Evolutionary conservation across 345 rosid genomes (phyloP).

Genomic region (Erodium maritimum): DNA sequence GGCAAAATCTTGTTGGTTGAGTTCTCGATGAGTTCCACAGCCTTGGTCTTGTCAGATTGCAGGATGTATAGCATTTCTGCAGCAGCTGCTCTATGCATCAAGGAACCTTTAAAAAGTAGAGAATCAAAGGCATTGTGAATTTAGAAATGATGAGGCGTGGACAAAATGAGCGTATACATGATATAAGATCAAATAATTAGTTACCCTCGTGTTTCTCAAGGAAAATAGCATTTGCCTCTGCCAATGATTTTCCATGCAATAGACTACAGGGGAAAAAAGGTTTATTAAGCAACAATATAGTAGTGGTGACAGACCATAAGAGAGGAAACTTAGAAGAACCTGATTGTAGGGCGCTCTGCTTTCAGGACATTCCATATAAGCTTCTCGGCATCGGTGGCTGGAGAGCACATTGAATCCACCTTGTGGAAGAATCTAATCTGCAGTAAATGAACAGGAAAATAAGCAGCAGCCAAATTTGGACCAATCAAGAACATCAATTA

Average conservation of each 20-base stretch:
- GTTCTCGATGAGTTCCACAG: conserved; percentile 68
- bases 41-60: conserved; percentile 58
- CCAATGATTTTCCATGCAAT: conserved; percentile 63
- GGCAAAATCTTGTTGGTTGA: conserved; percentile 43
- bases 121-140: neutral
- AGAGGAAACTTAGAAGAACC: conserved; percentile 29
- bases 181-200: conserved; percentile 4
- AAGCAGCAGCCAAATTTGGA: neutral
- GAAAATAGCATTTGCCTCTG: conserved; percentile 66
- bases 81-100: conserved; percentile 88
- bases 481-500: neutral
- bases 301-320: neutral
- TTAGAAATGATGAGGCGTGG: neutral
- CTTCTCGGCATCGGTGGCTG: conserved; percentile 60
- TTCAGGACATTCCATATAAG: conserved; percentile 82
- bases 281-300: too few species aligned
- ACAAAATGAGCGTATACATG: neutral
- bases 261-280: conserved; percentile 58
- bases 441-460: conserved; percentile 10
- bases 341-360: conserved; percentile 77
- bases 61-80: conserved; percentile 71
- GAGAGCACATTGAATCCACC: conserved; percentile 48
- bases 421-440: conserved; percentile 83
- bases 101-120: conserved; percentile 43
- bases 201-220: conserved; percentile 67